These are phyloP conservation scores for Castanea mollissima DNA, from an alignment of 306 rosid genomes.

Conservation along the genomic window DNA sequence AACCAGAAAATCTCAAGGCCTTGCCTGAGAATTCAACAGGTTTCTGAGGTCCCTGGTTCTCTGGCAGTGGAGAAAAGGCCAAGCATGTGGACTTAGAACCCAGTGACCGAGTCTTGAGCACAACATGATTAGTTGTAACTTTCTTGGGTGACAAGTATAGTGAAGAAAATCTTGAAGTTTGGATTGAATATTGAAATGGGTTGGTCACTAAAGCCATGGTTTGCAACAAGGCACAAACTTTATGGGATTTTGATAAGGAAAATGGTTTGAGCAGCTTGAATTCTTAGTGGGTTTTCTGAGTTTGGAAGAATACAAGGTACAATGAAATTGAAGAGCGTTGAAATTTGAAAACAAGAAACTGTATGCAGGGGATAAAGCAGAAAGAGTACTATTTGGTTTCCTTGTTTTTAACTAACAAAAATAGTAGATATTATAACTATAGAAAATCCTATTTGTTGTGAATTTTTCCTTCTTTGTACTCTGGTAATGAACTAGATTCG, in stretches of 20 bases:
- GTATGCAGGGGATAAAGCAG: conserved; percentile 30
- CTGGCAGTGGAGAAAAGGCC: conserved; percentile 48
- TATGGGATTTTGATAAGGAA: neutral
- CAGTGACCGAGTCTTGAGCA: conserved; percentile 28
- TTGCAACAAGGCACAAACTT: neutral
- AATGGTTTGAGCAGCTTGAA: neutral
- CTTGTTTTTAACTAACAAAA: neutral
- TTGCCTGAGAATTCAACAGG: conserved; percentile 19
- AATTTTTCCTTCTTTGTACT: neutral
- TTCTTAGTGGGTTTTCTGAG: neutral
- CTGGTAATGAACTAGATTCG: neutral
- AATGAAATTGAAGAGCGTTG: conserved; percentile 16
- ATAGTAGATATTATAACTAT: neutral
- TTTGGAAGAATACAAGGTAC: neutral
- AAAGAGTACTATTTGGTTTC: neutral
- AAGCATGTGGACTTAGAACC: conserved; percentile 28
- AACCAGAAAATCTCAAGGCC: conserved; percentile 26
- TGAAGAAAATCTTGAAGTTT: conserved; percentile 30
- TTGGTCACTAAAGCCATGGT: conserved; percentile 45
- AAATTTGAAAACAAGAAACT: conserved; percentile 30
- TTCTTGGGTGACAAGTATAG: conserved; percentile 26
- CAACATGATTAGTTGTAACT: conserved; percentile 22
- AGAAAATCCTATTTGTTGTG: neutral
- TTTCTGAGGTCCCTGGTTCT: conserved; percentile 9
- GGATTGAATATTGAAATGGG: conserved; percentile 41